Conservation (phyloP, 75 land plant species). For the Adiantum capillusveneris region DNA sequence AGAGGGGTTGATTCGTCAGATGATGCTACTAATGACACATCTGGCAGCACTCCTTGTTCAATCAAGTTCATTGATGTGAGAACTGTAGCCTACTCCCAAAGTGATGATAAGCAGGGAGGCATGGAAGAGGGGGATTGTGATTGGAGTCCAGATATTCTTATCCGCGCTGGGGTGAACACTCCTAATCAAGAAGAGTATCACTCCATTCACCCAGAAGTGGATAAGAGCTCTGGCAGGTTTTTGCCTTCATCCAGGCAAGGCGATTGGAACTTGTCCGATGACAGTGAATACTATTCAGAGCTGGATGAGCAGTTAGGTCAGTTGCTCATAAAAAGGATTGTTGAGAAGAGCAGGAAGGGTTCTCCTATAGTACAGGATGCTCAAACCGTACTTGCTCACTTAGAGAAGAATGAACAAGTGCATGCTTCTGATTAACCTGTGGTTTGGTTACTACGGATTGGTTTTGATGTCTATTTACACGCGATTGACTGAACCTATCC, state of each 20-base stretch:
- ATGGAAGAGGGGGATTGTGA: neutral
- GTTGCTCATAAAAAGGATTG: conserved; percentile 55
- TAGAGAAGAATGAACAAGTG: too few relatives aligned
- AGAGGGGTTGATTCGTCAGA: conserved; percentile 12
- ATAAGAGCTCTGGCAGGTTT: neutral
- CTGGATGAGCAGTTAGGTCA: conserved; percentile 32
- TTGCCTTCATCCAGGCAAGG: too few relatives aligned
- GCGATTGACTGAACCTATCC: too few relatives aligned
- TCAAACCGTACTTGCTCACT: conserved; percentile 20
- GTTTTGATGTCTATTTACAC: too few relatives aligned
- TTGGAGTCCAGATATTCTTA: neutral
- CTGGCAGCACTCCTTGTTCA: conserved; percentile 19
- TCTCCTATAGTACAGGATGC: conserved; percentile 56
- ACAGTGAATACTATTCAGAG: conserved; percentile 15
- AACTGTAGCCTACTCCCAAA: neutral
- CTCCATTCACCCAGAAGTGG: neutral
- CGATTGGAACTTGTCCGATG: neutral
- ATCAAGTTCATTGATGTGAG: conserved; percentile 18
- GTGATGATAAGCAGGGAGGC: conserved; percentile 5
- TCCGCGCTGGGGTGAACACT: neutral
- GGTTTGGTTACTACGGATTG: too few relatives aligned
- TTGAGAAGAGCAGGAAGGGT: conserved; percentile 66
- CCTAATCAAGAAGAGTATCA: neutral
- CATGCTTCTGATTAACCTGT: too few relatives aligned
- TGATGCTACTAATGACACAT: conserved; percentile 16